Base-by-base conservation (phyloP, 192 early-diverging fungal species). In the Funneliformis geosporum region DNA sequence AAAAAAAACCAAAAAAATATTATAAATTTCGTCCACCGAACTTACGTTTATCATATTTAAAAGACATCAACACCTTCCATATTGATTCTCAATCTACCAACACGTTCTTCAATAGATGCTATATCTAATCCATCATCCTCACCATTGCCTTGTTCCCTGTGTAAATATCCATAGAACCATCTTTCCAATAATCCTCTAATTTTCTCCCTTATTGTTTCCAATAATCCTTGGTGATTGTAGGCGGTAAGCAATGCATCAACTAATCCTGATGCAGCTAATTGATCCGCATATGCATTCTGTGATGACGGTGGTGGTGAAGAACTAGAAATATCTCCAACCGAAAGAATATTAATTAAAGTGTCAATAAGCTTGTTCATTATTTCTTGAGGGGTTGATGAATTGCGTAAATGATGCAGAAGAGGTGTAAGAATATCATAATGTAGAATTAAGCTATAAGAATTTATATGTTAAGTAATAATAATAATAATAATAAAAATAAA, bases 321-420 rank as follows among this genome's bases (percentile, higher is more conserved):
- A 16, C 70, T n/a, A 4, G 70, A 47, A 10, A 72, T 27, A 50
- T 72, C 70, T 8, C 70, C 70, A 72, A 72, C 70, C 2, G 70
- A 72, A 27, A 72, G 44, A 14, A 72, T 72, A 72, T 72, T 72
- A 50, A 72, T 39, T 50, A 72, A 72, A 27, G 70, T 72, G 9
- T 72, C 70, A 25, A 72, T 25, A 47, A 72, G 42, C 28, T 72
- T 72, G 70, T 72, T 72, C 44, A 72, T 47, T 47, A 72, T 72
- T 55, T 72, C 70, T 40, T 47, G 44, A 12, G 70, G 70, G 1
- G 70, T 72, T 44, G 70, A 44, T 47, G 44, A n/a, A 6, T 72
- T 50, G 14, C 70, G 70, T 47, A 72, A 47, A 72, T 72, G 70
- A 72, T 72, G 70, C 8, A 72, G n/a, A 18, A 47, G 25, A 18